These are phyloP conservation scores for Colletotrichum sp. DNA, from an alignment of 2,329 filamentous ascomycete species.

Conservation along the genomic window DNA sequence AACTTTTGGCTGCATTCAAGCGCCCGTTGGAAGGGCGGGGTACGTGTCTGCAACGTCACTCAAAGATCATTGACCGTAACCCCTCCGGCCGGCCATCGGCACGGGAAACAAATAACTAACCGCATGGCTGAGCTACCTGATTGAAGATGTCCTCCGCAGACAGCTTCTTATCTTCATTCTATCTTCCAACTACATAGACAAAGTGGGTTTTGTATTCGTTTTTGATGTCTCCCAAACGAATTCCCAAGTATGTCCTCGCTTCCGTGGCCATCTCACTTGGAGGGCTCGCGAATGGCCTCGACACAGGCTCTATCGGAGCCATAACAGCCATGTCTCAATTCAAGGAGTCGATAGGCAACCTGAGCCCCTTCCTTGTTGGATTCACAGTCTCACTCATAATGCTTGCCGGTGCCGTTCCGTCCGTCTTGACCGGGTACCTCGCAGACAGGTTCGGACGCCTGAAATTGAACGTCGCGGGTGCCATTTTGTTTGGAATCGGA, in stretches of 20 bases:
- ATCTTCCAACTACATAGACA: fast-evolving
- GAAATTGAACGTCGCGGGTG: constrained; percentile 48
- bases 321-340: constrained; percentile 38
- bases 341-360: constrained; percentile 41
- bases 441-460: constrained; percentile 56
- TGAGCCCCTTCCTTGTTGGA: constrained; percentile 59
- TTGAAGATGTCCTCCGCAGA: neutral
- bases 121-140: neutral
- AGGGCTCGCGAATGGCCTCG: constrained; percentile 31
- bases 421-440: constrained; percentile 61
- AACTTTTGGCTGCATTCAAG: neutral
- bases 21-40: neutral
- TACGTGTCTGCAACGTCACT: neutral
- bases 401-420: constrained; percentile 62
- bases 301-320: constrained; percentile 39
- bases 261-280: neutral
- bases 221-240: neutral
- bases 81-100: neutral
- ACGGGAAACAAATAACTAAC: neutral
- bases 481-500: constrained; percentile 57
- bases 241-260: constrained; percentile 1
- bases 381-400: constrained; percentile 66
- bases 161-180: fast-evolving
- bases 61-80: neutral
- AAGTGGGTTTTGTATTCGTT: no score